phyloP scores from a whole-genome alignment of 139 green algal genomes.

The Chlorella sp. region DNA sequence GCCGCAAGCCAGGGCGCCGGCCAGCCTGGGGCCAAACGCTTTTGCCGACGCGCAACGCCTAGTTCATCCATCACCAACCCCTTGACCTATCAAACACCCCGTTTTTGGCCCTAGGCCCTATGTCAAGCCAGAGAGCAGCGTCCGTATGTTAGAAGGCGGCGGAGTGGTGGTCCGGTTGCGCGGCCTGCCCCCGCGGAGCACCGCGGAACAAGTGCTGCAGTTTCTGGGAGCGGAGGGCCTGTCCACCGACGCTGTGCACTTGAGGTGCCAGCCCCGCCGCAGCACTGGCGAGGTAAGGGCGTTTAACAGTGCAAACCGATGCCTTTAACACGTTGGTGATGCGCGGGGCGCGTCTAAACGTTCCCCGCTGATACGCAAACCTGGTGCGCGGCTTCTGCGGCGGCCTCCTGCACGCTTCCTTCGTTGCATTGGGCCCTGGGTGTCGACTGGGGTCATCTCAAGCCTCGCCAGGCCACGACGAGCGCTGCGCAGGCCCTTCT shows the following conservation, averaged over 20 bases:
- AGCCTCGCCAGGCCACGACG: no score
- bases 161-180: conserved; percentile 26
- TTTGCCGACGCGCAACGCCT: no score
- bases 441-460: not conserved
- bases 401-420: not conserved
- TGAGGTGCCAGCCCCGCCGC: conserved; percentile 59
- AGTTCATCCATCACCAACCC: no score
- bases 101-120: no score
- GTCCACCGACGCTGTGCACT: conserved; percentile 25
- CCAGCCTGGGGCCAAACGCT: no score
- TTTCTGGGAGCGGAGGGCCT: conserved; percentile 69
- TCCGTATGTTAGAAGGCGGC: not conserved
- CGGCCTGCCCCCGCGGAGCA: conserved; percentile 71
- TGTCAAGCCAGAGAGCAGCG: no score
- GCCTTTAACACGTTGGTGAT: no score
- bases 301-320: no score
- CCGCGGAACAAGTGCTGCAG: conserved; percentile 61
- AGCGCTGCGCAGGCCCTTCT: not conserved
- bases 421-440: no score
- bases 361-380: not conserved
- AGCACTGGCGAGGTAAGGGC: conserved; percentile 67
- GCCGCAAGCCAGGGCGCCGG: no score
- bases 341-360: no score
- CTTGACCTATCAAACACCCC: no score
- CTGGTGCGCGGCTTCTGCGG: not conserved